Evolutionary conservation across 2,329 filamentous ascomycete species (phyloP).

Genomic region (Tricladium varicosporioides): DNA sequence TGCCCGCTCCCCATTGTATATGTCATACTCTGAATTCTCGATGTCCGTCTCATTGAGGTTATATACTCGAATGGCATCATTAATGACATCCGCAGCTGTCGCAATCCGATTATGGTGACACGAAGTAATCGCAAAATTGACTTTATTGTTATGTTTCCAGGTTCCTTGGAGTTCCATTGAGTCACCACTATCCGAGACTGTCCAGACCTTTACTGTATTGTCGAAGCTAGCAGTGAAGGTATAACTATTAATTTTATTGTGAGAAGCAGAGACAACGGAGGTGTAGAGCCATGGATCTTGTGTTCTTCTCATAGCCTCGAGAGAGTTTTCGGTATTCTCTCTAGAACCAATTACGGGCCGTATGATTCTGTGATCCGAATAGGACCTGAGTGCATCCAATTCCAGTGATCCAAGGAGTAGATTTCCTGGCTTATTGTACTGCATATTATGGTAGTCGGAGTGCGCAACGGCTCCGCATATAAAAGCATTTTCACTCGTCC

Average conservation of each 20-base stretch:
- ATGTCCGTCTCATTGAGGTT: conserved; percentile 39
- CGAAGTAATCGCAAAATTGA: conserved; percentile 61
- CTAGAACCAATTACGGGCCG: conserved; percentile 45
- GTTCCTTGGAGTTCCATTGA: conserved; percentile 46
- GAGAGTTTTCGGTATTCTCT: conserved; percentile 52
- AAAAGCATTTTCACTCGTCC: conserved; percentile 52
- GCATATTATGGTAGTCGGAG: conserved; percentile 61
- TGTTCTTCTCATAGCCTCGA: conserved; percentile 53
- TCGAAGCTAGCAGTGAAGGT: conserved; percentile 63
- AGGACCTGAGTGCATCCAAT: conserved; percentile 46
- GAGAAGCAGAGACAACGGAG: conserved; percentile 61
- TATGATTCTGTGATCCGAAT: conserved; percentile 55
- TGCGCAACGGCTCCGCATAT: conserved; percentile 63
- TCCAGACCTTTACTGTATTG: conserved; percentile 59
- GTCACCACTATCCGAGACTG: conserved; percentile 37
- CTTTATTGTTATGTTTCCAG: conserved; percentile 56
- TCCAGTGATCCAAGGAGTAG: conserved; percentile 52
- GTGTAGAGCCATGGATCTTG: conserved; percentile 64
- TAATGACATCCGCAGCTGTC: conserved; percentile 55
- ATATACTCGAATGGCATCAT: conserved; percentile 57
- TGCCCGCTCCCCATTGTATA: conserved; percentile 30
- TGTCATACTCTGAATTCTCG: conserved; percentile 27
- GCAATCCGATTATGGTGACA: conserved; percentile 48
- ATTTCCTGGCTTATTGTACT: conserved; percentile 66
- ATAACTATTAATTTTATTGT: conserved; percentile 43